Conservation (phyloP, 768 basidiomycete species). For the Sutorius australiensis region DNA sequence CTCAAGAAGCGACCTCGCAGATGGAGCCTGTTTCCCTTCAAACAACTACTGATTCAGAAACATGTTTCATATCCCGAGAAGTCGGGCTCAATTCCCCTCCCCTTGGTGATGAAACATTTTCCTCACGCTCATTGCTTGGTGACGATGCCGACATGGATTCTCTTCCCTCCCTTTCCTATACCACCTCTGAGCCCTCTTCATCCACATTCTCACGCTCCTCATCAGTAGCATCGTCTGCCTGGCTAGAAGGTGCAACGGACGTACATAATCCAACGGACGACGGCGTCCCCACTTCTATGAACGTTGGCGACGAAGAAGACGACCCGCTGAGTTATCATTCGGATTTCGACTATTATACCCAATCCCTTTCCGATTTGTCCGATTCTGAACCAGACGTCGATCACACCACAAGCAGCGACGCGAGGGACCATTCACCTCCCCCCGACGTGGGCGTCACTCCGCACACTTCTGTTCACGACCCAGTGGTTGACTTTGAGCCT, state of each 20-base stretch:
- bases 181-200: slow-evolving; percentile 31
- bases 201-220: slow-evolving; percentile 42
- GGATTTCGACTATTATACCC: slow-evolving; percentile 36
- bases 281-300: slow-evolving; percentile 6
- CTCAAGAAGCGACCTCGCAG: neutral
- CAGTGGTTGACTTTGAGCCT: slow-evolving; percentile 34
- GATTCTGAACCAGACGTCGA: slow-evolving; percentile 28
- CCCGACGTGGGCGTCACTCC: slow-evolving; percentile 15
- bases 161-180: slow-evolving; percentile 33
- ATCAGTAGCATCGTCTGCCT: slow-evolving; percentile 38
- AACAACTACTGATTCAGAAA: slow-evolving; percentile 2
- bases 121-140: slow-evolving; percentile 18
- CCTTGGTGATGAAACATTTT: slow-evolving; percentile 20
- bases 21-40: neutral
- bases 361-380: slow-evolving; percentile 28
- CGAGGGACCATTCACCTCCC: slow-evolving; percentile 10
- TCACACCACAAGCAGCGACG: neutral
- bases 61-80: slow-evolving; percentile 7
- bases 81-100: slow-evolving; percentile 4
- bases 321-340: slow-evolving; percentile 35
- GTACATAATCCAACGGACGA: slow-evolving; percentile 18
- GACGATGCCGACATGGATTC: slow-evolving; percentile 31
- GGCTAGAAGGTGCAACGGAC: slow-evolving; percentile 13
- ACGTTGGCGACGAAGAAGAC: slow-evolving; percentile 20
- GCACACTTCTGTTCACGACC: slow-evolving; percentile 19